These are phyloP conservation scores for Vitis amurensis DNA, from an alignment of 164 flowering plant species.

Conservation along the genomic window DNA sequence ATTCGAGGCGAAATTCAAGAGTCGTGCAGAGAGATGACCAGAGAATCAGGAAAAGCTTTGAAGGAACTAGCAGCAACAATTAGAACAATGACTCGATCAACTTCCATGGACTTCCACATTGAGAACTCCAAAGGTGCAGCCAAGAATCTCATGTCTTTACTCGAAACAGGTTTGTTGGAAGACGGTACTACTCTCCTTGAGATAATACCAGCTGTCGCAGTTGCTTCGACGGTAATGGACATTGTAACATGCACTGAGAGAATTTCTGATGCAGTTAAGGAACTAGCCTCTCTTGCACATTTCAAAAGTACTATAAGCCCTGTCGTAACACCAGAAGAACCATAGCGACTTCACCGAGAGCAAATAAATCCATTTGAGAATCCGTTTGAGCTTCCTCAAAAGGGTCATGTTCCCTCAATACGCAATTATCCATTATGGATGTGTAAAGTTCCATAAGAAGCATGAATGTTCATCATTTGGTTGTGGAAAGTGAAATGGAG, in stretches of 20 bases:
- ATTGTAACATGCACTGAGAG: not conserved
- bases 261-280: constrained; percentile 1
- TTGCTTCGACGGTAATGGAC: not conserved
- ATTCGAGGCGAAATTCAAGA: constrained; percentile 5
- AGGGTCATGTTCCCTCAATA: too few species aligned
- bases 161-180: constrained; percentile 2
- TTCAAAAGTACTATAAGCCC: not conserved
- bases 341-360: not conserved
- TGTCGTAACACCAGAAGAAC: not conserved
- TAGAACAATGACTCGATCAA: constrained; percentile 12
- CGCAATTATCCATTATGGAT: too few species aligned
- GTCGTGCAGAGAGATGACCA: constrained; percentile 9
- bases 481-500: too few species aligned
- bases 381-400: too few species aligned
- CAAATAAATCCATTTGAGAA: too few species aligned
- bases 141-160: constrained; percentile 5
- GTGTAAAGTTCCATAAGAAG: too few species aligned
- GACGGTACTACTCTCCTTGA: not conserved
- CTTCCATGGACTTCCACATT: not conserved
- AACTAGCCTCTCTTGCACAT: not conserved
- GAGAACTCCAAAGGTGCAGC: constrained; percentile 14
- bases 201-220: not conserved
- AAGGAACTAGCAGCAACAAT: constrained; percentile 16
- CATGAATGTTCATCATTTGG: too few species aligned
- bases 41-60: constrained; percentile 20